Evolutionary conservation across 768 basidiomycete species (phyloP), one percentile per base, ranked within the genome.

Genomic region (Russula sp.): DNA sequence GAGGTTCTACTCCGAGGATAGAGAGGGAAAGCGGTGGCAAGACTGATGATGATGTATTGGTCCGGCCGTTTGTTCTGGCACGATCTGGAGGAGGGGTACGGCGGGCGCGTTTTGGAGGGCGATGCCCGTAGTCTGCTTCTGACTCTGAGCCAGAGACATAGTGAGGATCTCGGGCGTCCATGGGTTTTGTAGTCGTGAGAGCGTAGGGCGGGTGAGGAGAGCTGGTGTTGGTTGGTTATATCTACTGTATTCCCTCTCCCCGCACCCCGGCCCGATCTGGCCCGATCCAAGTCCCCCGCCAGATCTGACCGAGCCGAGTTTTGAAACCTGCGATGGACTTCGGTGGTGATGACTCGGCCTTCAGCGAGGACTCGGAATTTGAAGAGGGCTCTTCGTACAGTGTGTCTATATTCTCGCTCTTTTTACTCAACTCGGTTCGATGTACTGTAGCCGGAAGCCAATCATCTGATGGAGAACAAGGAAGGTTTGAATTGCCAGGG

Each of bases 1-100:
- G 76, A 2, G 93, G 93, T 70, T 95, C 93, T 53, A 93, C 86
- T 56, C 88, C 89, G 34, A 97, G 83, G 65, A 95, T 91, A 16
- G 88, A 90, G 45, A 86, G 77, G 1, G 87, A 87, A 43, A 90
- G 81, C 4, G 86, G 86, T 5, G 84, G 86, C 18, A 87, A 70
- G 55, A 62, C 66, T 35, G 70, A 56, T 65, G 70, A 58, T 65
- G 69, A 66, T 67, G 68, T 67, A 62, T 65, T 68, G 53, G 63
- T 45, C 47, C 66, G 56, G 22, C 68, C 70, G 41, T 69, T 62
- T 25, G 63, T 60, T 53, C 68, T 69, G 52, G 70, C 65, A 61
- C 70, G 71, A 58, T 67, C 69, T 45, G 73, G 68, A 22, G 75
- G 70, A 22, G 70, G 67, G 36, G 74, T 71, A 64, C 65, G 74